phyloP scores from a whole-genome alignment of 2,329 filamentous ascomycete genomes.

The Plectosphaerella plurivora region DNA sequence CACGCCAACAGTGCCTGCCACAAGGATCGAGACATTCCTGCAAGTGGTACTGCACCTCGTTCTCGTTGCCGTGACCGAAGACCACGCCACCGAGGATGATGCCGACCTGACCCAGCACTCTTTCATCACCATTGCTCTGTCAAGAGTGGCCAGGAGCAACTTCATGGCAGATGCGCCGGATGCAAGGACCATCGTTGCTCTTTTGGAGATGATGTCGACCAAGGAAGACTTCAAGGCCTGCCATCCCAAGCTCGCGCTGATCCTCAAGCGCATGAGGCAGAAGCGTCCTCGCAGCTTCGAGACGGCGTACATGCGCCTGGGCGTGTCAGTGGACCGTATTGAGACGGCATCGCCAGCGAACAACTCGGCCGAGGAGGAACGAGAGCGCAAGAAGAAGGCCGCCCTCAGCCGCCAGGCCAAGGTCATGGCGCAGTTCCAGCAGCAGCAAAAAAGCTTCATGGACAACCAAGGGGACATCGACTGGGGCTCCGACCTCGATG shows the following conservation, averaged over 20 bases:
- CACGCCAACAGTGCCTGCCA: slow-evolving; percentile 72
- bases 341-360: slow-evolving; percentile 78
- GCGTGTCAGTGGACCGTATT: slow-evolving; percentile 70
- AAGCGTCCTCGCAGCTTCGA: slow-evolving; percentile 73
- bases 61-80: slow-evolving; percentile 81
- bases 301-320: slow-evolving; percentile 57
- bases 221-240: slow-evolving; percentile 77
- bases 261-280: slow-evolving; percentile 80
- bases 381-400: slow-evolving; percentile 82
- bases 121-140: slow-evolving; percentile 69
- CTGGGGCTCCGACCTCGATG: slow-evolving; percentile 77
- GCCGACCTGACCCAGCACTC: slow-evolving; percentile 46
- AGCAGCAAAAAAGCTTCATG: slow-evolving; percentile 94
- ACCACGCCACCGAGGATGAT: slow-evolving; percentile 56
- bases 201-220: slow-evolving; percentile 56
- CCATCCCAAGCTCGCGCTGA: slow-evolving; percentile 77
- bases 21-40: slow-evolving; percentile 84
- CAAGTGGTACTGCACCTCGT: slow-evolving; percentile 87
- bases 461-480: slow-evolving; percentile 82
- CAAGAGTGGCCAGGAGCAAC: slow-evolving; percentile 56
- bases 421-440: slow-evolving; percentile 97
- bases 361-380: slow-evolving; percentile 64
- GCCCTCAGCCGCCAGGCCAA: slow-evolving; percentile 84
- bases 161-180: slow-evolving; percentile 52
- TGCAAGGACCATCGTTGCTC: slow-evolving; percentile 58